Base-by-base conservation (phyloP, 257 asterid genomes). In the Penstemon eatonii region DNA sequence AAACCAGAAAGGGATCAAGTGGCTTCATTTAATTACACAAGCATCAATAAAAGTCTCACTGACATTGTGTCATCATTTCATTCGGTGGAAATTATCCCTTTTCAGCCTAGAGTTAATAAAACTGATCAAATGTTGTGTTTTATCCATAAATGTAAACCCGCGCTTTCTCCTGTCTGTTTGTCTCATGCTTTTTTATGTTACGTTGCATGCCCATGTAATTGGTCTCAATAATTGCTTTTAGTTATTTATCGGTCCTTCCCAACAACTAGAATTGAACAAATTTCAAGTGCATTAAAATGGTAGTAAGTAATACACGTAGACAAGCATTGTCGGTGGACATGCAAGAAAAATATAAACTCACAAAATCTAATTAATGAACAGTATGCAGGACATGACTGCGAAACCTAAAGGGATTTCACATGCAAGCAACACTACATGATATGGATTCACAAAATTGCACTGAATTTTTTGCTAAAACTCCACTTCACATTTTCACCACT, bases 201-300 rank as follows among this genome's bases (percentile, higher is more conserved):
- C 33, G 33, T 25, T 25, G 33, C 33, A 25, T 25, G 33, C 33
- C 33, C 33, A 25, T 25, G 33, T 25, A 2, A 25, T 25, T 25
- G 33, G 33, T 25, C 33, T 25, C 33, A 25, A 25, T 25, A 25
- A 25, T 25, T 25, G 33, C 33, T 25, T 25, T 25, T 25, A 25
- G 2, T 25, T 25, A 25, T 25, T 25, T 25, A 25, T 25, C 33
- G 2, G 33, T 25, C 33, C 33, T 25, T 25, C 51, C 60, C 15
- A 55, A 64, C 47, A 67, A 68, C 39, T 10, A 43, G 66, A 69
- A 73, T 39, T 25, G 40, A 69, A 12, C 66, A 60, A 43, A 56
- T 75, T 63, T 63, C 75, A 71, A 63, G 33, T 58, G 72, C 47
- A 52, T 44, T 64, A 41, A 58, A 51, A 58, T 11, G 63, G 73